These are phyloP conservation scores for Aspergillus quadricinctus DNA, from an alignment of 2,329 filamentous ascomycete genomes.

Conservation along the genomic window DNA sequence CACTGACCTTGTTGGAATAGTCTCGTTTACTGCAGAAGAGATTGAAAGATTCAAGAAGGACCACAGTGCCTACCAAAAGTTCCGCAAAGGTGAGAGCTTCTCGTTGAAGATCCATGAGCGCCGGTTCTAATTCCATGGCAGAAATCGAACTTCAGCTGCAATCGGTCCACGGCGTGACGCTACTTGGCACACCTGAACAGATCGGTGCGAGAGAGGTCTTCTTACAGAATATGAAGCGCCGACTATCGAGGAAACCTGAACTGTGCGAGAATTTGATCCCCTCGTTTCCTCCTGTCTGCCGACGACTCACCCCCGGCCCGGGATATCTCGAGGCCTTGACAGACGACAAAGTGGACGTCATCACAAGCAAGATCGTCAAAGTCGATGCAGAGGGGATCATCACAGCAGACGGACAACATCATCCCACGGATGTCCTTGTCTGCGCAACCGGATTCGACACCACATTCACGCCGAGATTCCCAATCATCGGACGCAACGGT, in stretches of 20 bases:
- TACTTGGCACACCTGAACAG: slow-evolving; percentile 27
- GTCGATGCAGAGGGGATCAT: slow-evolving; percentile 29
- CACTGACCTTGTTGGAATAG: slow-evolving; percentile 12
- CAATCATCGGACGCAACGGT: slow-evolving; percentile 29
- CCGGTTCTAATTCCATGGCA: slow-evolving; percentile 6
- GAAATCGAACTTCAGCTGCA: slow-evolving; percentile 32
- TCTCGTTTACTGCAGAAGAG: slow-evolving; percentile 29
- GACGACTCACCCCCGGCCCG: slow-evolving; percentile 43
- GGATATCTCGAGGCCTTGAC: slow-evolving; percentile 58
- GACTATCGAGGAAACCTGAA: slow-evolving; percentile 31
- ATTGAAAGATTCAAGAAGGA: slow-evolving; percentile 30
- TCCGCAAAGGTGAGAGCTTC: slow-evolving; percentile 28
- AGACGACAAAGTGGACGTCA: slow-evolving; percentile 57
- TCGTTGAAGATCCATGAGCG: not conserved
- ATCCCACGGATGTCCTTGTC: slow-evolving; percentile 31
- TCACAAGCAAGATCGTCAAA: slow-evolving; percentile 51
- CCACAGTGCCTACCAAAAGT: slow-evolving; percentile 27
- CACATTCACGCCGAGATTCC: slow-evolving; percentile 31
- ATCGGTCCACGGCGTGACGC: slow-evolving; percentile 26
- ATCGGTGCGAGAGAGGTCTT: slow-evolving; percentile 19
- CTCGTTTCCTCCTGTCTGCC: slow-evolving; percentile 37
- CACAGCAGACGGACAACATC: slow-evolving; percentile 31
- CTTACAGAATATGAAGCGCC: slow-evolving; percentile 30
- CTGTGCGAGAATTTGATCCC: slow-evolving; percentile 37
- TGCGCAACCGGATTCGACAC: slow-evolving; percentile 39